Conservation (phyloP, 169 alveolate species). For the Plasmodium inui region DNA sequence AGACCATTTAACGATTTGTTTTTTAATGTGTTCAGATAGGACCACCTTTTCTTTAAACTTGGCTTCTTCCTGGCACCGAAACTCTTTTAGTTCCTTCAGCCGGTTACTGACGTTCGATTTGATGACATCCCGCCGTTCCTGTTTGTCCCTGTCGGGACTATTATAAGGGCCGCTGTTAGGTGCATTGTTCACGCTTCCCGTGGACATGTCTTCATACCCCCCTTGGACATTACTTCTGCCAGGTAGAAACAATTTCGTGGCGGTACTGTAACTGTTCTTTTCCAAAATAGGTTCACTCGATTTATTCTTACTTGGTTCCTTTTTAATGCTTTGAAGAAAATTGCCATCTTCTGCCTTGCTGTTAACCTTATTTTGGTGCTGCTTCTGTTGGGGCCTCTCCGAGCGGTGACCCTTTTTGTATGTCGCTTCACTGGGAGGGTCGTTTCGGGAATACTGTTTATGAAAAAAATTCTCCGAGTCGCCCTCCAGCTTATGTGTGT, state of each 20-base stretch:
- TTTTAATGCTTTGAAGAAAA: conserved; percentile 15
- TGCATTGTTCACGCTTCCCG: neutral
- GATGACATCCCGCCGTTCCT: conserved; percentile 16
- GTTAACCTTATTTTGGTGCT: neutral
- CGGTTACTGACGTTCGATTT: conserved; percentile 34
- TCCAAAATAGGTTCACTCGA: neutral
- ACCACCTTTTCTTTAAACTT: conserved; percentile 58
- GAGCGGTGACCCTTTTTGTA: neutral
- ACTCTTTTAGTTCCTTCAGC: conserved; percentile 42
- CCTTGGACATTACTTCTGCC: neutral
- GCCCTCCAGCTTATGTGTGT: neutral
- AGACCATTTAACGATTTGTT: conserved; percentile 83
- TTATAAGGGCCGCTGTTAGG: neutral
- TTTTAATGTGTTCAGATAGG: conserved; percentile 63
- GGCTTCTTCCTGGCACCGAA: conserved; percentile 44
- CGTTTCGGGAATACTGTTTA: neutral
- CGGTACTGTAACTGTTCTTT: neutral
- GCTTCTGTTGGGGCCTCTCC: neutral
- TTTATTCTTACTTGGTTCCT: neutral
- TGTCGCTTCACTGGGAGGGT: neutral
- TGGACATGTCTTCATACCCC: neutral
- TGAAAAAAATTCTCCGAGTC: neutral
- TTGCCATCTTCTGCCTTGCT: neutral
- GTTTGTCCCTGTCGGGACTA: neutral
- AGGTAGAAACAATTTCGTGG: neutral